phyloP scores from a whole-genome alignment of 495 filamentous ascomycete genomes.

The Trichocladium antarcticum region DNA sequence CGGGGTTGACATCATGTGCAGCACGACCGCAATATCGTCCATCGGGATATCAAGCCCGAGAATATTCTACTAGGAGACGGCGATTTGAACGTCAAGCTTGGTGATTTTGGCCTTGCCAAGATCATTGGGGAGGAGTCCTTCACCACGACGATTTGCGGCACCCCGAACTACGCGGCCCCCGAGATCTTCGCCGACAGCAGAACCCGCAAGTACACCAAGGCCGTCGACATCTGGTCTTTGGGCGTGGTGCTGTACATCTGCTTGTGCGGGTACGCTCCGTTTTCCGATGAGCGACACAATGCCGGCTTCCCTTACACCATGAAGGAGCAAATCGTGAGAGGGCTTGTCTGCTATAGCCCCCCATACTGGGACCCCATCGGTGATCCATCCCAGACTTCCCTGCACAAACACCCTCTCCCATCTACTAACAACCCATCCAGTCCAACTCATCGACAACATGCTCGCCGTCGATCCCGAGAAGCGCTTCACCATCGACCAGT shows the following conservation, averaged over 20 bases:
- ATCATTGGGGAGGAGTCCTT: slow-evolving; percentile 98
- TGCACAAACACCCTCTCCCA: background rate
- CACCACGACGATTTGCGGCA: slow-evolving; percentile 93
- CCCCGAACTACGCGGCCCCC: slow-evolving; percentile 90
- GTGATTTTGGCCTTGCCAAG: slow-evolving; percentile 95
- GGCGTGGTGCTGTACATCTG: slow-evolving; percentile 99
- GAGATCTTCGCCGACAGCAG: slow-evolving; percentile 76
- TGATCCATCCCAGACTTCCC: slow-evolving; percentile 52
- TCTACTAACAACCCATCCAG: slow-evolving; percentile 22
- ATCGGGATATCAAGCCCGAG: slow-evolving; percentile 97
- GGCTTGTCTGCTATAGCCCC: slow-evolving; percentile 85
- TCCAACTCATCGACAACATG: slow-evolving; percentile 94
- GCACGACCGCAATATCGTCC: slow-evolving; percentile 96
- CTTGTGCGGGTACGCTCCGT: slow-evolving; percentile 94
- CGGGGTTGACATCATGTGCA: slow-evolving; percentile 39
- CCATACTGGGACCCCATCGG: slow-evolving; percentile 95
- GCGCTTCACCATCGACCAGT: slow-evolving; percentile 79
- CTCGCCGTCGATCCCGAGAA: slow-evolving; percentile 73
- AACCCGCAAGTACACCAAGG: slow-evolving; percentile 80
- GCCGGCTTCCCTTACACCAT: slow-evolving; percentile 74
- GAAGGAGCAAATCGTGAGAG: slow-evolving; percentile 81
- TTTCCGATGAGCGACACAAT: slow-evolving; percentile 82
- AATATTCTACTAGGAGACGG: slow-evolving; percentile 88
- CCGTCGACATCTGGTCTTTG: slow-evolving; percentile 94
- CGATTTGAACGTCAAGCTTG: slow-evolving; percentile 77